Conservation (phyloP, 306 rosid genomes). For the Styphnolobium japonicum region DNA sequence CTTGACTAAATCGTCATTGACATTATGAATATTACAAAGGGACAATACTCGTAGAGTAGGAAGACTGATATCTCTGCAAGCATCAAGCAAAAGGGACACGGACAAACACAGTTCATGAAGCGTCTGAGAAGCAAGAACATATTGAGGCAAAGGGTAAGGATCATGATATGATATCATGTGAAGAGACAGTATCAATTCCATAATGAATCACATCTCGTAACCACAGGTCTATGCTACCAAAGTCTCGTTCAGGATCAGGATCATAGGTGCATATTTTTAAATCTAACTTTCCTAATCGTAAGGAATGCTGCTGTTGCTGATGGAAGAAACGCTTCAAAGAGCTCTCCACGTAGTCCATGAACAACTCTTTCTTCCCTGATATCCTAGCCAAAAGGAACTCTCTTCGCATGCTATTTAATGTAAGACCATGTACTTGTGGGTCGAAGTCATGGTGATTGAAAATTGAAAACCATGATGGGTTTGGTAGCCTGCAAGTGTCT, state of each 20-base stretch:
- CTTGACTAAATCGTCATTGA: neutral
- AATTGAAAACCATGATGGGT: neutral
- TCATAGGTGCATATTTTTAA: neutral
- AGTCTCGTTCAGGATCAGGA: neutral
- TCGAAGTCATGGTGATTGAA: neutral
- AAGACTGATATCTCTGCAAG: neutral
- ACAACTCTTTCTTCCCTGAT: neutral
- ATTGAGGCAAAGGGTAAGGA: neutral
- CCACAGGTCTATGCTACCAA: neutral
- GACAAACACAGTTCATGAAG: neutral
- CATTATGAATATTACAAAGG: neutral
- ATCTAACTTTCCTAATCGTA: neutral
- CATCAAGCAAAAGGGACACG: neutral
- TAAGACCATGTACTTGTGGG: neutral
- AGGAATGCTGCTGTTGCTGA: neutral
- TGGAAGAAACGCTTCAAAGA: neutral
- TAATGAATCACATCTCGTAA: neutral
- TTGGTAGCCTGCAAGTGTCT: neutral
- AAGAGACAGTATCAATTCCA: neutral
- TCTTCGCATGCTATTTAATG: neutral
- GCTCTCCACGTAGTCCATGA: neutral
- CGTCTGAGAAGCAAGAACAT: neutral
- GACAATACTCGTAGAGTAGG: neutral
- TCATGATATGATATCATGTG: neutral
- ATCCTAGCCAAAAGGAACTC: neutral